Evolutionary conservation across 78 protist genomes (phyloP).

Genomic region (Pigoraptor vietnamica): DNA sequence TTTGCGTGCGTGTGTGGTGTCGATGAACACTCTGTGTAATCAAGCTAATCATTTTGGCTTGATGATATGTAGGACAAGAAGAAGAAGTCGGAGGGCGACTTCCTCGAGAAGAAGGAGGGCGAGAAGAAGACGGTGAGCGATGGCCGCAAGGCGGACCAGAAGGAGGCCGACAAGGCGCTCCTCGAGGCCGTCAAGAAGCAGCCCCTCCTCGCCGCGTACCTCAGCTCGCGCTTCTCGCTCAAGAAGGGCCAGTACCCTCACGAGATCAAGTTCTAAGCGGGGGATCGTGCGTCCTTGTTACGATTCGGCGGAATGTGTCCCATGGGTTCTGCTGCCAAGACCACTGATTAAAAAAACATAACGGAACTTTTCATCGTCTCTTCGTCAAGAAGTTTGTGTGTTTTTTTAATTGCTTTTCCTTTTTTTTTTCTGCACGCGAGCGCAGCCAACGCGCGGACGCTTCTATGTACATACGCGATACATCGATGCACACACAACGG

Average conservation of each 20-base stretch:
- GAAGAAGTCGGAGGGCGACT: slow-evolving; percentile 39
- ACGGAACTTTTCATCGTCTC: no score
- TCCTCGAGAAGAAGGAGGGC: slow-evolving; percentile 32
- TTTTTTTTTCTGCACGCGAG: no score
- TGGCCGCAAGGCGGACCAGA: slow-evolving; percentile 77
- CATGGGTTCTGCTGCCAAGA: no score
- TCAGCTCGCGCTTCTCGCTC: slow-evolving; percentile 75
- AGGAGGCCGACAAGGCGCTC: slow-evolving; percentile 68
- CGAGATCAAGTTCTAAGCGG: slow-evolving; percentile 74
- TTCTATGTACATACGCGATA: neutral
- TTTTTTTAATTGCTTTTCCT: no score
- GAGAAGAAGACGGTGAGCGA: slow-evolving; percentile 44
- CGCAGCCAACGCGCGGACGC: no score
- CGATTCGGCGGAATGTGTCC: no score
- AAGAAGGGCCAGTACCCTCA: slow-evolving; percentile 79
- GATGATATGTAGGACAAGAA: slow-evolving; percentile 24
- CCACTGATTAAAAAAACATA: no score
- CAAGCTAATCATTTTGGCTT: neutral
- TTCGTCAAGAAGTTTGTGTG: no score
- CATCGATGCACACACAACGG: neutral
- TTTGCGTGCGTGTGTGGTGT: neutral
- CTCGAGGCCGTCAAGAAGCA: slow-evolving; percentile 65
- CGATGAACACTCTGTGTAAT: neutral
- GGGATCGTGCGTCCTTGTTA: neutral
- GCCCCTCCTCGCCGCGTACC: slow-evolving; percentile 69